Evolutionary conservation across 352 stramenopile genomes (phyloP), one percentile per base, ranked within the genome.

Genomic region (Phytophthora tubulina): DNA sequence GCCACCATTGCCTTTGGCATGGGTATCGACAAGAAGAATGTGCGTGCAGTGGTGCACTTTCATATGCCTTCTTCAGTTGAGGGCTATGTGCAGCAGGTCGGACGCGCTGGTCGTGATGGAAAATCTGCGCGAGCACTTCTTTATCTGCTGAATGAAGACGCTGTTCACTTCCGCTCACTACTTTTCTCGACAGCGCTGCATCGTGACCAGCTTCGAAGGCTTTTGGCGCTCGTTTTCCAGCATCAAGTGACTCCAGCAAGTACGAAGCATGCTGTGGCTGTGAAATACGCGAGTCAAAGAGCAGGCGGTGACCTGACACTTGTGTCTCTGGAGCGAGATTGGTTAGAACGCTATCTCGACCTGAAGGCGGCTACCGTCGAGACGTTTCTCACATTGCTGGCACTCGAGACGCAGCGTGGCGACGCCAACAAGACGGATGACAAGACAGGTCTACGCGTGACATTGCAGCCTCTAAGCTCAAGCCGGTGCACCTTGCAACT

Each of bases 1-100:
- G 98, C 98, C 4, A 99, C 98, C 10, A 95, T 99, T 63, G 97
- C 97, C 2, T 99, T 99, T 72, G 97, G 97, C 9, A 98, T 99
- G 87, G 98, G 98, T 56, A 99, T 99, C 60, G 97, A 99, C 84
- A 99, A 99, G 75, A 86, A 93, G 48, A 98, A 99, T 81, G 94
- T 99, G 27, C 86, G 90, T 5, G 98, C 98, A 68, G 98, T 99
- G 6, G 93, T 99, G 38, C 98, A 99, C 77, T 98, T 98, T 76
- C 94, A 98, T 65, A 87, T 99, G 65, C 97, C 98, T 5, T 93
- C 91, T 42, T 99, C 93, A 38, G 95, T 99, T n/a, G 99, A 98
- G 46, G 96, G 99, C 71, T 99, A 99, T 79, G 98, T 99, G 55
- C 97, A 99, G 81, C 96, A 99, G 70, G 93, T 99, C 51, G 97